Evolutionary conservation across 805 yeast genomes (phyloP).

Genomic region (Kazachstania viticola): DNA sequence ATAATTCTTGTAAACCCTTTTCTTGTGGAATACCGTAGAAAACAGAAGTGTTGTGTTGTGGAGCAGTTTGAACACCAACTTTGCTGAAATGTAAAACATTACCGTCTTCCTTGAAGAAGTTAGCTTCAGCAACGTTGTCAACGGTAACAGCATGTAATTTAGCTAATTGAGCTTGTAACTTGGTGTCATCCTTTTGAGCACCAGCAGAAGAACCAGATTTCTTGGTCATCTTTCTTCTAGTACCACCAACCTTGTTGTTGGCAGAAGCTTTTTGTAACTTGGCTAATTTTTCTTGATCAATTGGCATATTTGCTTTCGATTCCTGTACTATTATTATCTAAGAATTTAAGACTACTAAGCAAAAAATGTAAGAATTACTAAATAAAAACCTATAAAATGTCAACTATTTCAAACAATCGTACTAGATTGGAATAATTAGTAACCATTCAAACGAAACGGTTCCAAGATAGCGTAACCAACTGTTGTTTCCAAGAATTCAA

Average conservation of each 20-base stretch:
- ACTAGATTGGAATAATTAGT: too few relatives aligned
- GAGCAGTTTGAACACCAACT: slow-evolving; percentile 91
- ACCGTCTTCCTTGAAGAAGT: slow-evolving; percentile 94
- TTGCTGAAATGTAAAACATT: slow-evolving; percentile 90
- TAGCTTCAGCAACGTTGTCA: slow-evolving; percentile 90
- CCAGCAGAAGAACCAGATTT: slow-evolving; percentile 33
- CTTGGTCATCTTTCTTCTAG: slow-evolving; percentile 90
- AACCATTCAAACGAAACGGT: too few relatives aligned
- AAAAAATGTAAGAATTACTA: too few relatives aligned
- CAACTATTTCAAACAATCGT: too few relatives aligned
- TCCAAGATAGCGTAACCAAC: too few relatives aligned
- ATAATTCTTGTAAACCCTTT: slow-evolving; percentile 80
- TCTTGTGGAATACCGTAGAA: slow-evolving; percentile 93
- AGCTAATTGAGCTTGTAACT: slow-evolving; percentile 79
- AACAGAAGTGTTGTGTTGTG: slow-evolving; percentile 82
- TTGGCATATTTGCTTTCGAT: slow-evolving; percentile 48
- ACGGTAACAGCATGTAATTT: slow-evolving; percentile 83
- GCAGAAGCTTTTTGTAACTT: slow-evolving; percentile 71
- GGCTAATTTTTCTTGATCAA: slow-evolving; percentile 90
- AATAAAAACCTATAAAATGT: too few relatives aligned
- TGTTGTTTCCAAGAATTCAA: too few relatives aligned
- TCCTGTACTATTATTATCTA: too few relatives aligned
- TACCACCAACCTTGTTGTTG: slow-evolving; percentile 69
- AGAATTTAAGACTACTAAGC: too few relatives aligned
- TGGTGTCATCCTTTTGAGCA: slow-evolving; percentile 76